These are phyloP conservation scores for Claviceps pazoutovae DNA, from an alignment of 2,329 filamentous ascomycete species.

Conservation along the genomic window DNA sequence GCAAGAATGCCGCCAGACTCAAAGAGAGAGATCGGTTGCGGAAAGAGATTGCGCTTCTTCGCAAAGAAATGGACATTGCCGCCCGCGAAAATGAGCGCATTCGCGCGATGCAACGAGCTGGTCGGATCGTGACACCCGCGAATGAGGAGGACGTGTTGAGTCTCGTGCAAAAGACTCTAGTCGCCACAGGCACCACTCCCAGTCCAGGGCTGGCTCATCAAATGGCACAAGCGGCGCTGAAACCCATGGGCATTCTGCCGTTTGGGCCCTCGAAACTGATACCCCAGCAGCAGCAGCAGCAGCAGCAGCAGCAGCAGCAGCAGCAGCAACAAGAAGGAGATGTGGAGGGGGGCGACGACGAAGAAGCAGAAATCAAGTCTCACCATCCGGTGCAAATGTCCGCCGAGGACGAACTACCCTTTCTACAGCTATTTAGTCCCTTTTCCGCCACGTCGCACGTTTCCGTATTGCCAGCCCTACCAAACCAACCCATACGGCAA, in stretches of 20 bases:
- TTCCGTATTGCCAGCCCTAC: slow-evolving; percentile 25
- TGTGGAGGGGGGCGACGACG: slow-evolving; percentile 15
- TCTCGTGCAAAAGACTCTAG: slow-evolving; percentile 25
- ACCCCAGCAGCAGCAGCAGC: slow-evolving; percentile 5
- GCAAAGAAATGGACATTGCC: slow-evolving; percentile 43
- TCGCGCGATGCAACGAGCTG: slow-evolving; percentile 25
- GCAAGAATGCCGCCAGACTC: slow-evolving; percentile 35
- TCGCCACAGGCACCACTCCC: slow-evolving; percentile 20
- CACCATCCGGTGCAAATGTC: slow-evolving; percentile 52
- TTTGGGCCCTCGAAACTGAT: slow-evolving; percentile 27
- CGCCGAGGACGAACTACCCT: slow-evolving; percentile 51
- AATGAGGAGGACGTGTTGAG: slow-evolving; percentile 26
- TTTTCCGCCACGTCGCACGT: slow-evolving; percentile 46
- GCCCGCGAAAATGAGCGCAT: slow-evolving; percentile 45
- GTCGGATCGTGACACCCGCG: slow-evolving; percentile 19
- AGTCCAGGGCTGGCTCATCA: slow-evolving; percentile 20
- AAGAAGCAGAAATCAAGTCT: slow-evolving; percentile 34
- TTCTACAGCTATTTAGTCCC: slow-evolving; percentile 57
- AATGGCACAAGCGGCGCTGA: slow-evolving; percentile 34
- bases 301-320: neutral
- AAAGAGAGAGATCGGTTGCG: slow-evolving; percentile 37
- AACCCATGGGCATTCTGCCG: slow-evolving; percentile 37
- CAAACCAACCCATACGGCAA: slow-evolving; percentile 28
- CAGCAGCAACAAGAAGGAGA: slow-evolving; percentile 7
- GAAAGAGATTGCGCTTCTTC: slow-evolving; percentile 40